Evolutionary conservation across 2,329 filamentous ascomycete genomes (phyloP).

Genomic region (Aspergillus sp.): DNA sequence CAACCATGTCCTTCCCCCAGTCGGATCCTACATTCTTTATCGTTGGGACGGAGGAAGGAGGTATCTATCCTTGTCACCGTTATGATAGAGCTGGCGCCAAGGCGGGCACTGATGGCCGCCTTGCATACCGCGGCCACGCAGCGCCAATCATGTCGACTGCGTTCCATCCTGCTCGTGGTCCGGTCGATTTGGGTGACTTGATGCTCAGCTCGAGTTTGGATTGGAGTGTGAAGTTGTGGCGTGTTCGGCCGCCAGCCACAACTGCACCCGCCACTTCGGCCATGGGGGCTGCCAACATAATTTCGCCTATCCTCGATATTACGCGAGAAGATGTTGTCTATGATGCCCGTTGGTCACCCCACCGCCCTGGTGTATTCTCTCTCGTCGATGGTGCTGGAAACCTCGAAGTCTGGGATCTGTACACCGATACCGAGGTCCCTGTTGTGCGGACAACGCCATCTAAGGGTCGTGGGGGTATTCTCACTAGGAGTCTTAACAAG

Average conservation of each 20-base stretch:
- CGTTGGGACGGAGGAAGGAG: conserved; percentile 92
- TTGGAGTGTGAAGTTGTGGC: conserved; percentile 98
- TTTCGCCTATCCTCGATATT: conserved; percentile 81
- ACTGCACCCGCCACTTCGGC: conserved; percentile 38
- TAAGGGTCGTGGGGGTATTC: conserved; percentile 59
- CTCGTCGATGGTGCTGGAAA: conserved; percentile 90
- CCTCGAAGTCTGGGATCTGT: conserved; percentile 94
- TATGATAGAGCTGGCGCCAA: conserved; percentile 98
- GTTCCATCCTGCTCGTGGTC: conserved; percentile 90
- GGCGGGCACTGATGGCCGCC: conserved; percentile 85
- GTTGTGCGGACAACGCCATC: conserved; percentile 76
- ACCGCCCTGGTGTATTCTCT: conserved; percentile 91
- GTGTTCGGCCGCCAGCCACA: conserved; percentile 62
- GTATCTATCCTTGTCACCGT: conserved; percentile 92
- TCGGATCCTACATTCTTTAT: conserved; percentile 97
- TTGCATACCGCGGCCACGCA: conserved; percentile 85
- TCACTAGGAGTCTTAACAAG: conserved; percentile 88
- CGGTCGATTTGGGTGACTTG: conserved; percentile 89
- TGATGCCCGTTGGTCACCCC: conserved; percentile 90
- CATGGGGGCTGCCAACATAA: conserved; percentile 47
- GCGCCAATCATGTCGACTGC: conserved; percentile 94
- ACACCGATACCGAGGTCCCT: conserved; percentile 87
- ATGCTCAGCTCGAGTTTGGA: conserved; percentile 90
- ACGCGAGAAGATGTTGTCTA: conserved; percentile 95
- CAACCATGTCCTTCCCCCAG: conserved; percentile 90